Percentiles rank a stretch among this genome's conserved stretches.
These are phyloP conservation scores for Pilatotrama ljubarskyi DNA, from an alignment of 768 basidiomycete species.

Conservation along the genomic window DNA sequence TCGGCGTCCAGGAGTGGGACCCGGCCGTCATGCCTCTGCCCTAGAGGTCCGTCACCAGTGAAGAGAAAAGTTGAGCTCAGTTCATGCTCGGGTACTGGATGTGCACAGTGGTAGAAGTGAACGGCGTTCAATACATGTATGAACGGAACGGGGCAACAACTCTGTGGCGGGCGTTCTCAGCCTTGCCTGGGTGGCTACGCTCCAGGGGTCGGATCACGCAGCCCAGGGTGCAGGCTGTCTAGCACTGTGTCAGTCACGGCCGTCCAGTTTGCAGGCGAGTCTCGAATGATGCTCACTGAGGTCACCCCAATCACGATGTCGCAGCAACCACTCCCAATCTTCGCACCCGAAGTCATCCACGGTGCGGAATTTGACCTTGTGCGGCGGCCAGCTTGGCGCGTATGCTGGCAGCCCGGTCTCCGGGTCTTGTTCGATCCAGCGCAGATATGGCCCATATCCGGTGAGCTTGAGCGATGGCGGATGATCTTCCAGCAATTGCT, in stretches of 20 bases:
- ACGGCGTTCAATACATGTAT: too few relatives aligned
- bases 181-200: too few relatives aligned
- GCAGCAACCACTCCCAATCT: constrained; percentile 22
- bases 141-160: too few relatives aligned
- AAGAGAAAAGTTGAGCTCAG: too few relatives aligned
- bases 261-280: not conserved
- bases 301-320: not conserved
- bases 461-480: constrained; percentile 11
- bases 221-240: not conserved
- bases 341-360: constrained; percentile 16
- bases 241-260: too few relatives aligned
- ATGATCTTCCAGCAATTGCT: constrained; percentile 13
- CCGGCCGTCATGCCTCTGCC: not conserved
- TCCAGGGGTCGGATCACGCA: not conserved
- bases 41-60: too few relatives aligned
- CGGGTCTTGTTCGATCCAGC: constrained; percentile 1
- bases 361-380: constrained; percentile 12
- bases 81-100: too few relatives aligned
- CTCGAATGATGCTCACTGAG: not conserved
- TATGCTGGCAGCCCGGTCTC: not conserved
- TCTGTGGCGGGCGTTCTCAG: too few relatives aligned
- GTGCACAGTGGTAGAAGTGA: too few relatives aligned
- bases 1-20: not conserved
- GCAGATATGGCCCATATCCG: constrained; percentile 12
- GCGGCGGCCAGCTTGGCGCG: constrained; percentile 3